Percentiles rank a stretch among this genome's conserved stretches.
phyloP scores from a whole-genome alignment of 805 yeast genomes.

The Ogataea nitratoaversa region DNA sequence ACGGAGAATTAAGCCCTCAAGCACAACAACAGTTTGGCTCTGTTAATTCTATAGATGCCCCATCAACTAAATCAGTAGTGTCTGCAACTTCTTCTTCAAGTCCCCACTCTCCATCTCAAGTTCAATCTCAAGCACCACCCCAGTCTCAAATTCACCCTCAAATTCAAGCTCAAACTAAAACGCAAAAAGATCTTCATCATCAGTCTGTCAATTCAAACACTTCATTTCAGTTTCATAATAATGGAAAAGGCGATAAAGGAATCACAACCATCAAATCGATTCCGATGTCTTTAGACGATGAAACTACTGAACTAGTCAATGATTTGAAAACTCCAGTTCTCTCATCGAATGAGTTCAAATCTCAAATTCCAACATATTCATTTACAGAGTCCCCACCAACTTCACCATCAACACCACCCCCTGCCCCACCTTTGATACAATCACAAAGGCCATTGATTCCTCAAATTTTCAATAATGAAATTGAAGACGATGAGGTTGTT shows the following conservation, averaged over 20 bases:
- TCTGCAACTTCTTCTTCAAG: constrained; percentile 1
- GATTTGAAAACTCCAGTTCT: background rate
- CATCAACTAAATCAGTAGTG: background rate
- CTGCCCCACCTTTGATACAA: background rate
- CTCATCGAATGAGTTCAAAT: no score
- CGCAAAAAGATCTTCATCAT: constrained; percentile 1
- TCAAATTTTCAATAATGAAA: background rate
- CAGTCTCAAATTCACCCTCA: no score
- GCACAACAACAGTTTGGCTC: background rate
- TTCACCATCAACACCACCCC: background rate
- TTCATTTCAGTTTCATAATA: constrained; percentile 4
- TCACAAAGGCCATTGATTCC: background rate
- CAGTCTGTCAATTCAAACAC: constrained; percentile 2
- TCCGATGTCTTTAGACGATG: background rate
- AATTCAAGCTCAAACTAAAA: no score
- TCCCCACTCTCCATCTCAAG: background rate
- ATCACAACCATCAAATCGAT: background rate
- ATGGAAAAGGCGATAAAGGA: background rate
- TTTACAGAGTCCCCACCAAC: background rate
- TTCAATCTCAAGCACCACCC: no score
- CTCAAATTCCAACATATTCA: constrained; percentile 1
- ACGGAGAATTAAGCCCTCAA: background rate
- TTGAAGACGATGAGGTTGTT: background rate
- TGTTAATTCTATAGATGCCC: background rate
- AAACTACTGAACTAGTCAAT: no score